phyloP scores from a whole-genome alignment of 257 asterid species.

The Anisodus tanguticus region DNA sequence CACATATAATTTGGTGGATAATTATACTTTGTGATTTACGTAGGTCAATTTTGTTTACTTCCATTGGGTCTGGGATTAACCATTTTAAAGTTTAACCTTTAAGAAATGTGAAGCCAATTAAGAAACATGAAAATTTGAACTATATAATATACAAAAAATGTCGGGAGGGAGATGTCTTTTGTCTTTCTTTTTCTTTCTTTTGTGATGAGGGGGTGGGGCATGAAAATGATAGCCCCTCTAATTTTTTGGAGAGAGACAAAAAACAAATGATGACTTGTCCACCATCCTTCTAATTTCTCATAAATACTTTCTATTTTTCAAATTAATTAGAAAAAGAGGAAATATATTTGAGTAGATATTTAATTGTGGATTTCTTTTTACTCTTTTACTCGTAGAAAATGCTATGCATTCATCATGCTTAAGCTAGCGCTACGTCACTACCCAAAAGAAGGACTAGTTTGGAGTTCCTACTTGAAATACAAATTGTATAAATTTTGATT shows the following conservation, averaged over 20 bases:
- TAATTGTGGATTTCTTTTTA: background rate
- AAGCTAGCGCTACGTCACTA: constrained; percentile 23
- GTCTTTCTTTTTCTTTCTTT: background rate
- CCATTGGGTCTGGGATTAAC: background rate
- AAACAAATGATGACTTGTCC: constrained; percentile 19
- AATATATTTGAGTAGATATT: background rate
- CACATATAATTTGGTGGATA: background rate
- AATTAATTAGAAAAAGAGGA: background rate
- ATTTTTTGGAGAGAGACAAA: constrained; percentile 17
- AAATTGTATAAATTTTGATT: no score
- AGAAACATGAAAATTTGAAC: constrained; percentile 1
- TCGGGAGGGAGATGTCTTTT: background rate
- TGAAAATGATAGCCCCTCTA: constrained; percentile 14
- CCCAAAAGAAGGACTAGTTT: background rate
- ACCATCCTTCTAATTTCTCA: background rate
- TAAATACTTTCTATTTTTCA: background rate
- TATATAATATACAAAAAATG: background rate
- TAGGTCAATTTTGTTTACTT: background rate
- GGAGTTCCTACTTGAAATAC: background rate
- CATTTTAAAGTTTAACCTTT: background rate
- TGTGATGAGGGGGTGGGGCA: background rate
- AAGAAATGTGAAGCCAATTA: background rate
- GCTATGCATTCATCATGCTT: constrained; percentile 15
- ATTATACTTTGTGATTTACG: background rate
- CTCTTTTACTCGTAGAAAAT: background rate